Conservation (phyloP, 345 rosid genomes). For the Boechera retrofracta region DNA sequence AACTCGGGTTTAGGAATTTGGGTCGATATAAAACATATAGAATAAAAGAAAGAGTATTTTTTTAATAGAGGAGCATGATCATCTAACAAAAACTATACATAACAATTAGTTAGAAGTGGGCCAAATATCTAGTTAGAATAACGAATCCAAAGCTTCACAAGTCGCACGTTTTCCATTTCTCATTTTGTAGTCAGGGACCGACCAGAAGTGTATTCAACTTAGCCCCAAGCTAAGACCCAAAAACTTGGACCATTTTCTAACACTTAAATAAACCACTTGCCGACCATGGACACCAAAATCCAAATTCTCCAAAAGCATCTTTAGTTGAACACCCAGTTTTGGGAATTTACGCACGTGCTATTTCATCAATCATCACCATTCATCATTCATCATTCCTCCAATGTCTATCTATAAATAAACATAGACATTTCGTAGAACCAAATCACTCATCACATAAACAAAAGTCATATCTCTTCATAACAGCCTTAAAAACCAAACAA, state of each 20-base stretch:
- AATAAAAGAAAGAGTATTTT: too few relatives aligned
- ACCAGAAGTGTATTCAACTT: slow-evolving; percentile 1
- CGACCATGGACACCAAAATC: slow-evolving; percentile 34
- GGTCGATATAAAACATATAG: too few relatives aligned
- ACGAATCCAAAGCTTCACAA: slow-evolving; percentile 11
- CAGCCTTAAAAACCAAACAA: background rate
- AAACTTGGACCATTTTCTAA: background rate
- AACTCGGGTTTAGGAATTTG: too few relatives aligned
- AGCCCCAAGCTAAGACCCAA: background rate
- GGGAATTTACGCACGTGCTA: slow-evolving; percentile 18
- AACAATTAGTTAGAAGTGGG: background rate
- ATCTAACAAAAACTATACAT: too few relatives aligned
- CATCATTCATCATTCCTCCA: background rate
- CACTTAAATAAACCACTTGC: background rate
- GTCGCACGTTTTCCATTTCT: slow-evolving; percentile 25
- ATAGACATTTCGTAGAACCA: slow-evolving; percentile 14
- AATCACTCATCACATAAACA: slow-evolving; percentile 15
- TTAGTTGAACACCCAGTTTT: background rate
- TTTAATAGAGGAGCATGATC: too few relatives aligned
- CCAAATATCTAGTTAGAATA: background rate
- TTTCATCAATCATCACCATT: background rate
- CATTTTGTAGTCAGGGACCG: slow-evolving; percentile 20
- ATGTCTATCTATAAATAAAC: background rate
- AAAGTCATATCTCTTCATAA: slow-evolving; percentile 1
- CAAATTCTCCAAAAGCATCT: background rate